phyloP scores from a whole-genome alignment of 106 monocot genomes.

The Platanthera guangdongensis region DNA sequence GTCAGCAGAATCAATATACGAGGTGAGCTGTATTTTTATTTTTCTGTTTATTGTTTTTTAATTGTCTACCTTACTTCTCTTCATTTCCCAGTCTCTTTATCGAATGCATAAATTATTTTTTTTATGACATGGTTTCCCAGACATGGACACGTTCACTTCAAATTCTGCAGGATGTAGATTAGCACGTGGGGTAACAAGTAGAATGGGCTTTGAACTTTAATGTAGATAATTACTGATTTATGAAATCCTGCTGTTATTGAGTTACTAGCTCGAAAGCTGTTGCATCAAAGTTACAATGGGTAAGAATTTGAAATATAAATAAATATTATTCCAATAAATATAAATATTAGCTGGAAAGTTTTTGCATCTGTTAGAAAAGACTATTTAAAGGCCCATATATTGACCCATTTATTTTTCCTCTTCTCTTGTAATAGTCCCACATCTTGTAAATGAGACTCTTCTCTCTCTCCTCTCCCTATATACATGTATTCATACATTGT shows the following conservation, averaged over 20 bases:
- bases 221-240: background rate
- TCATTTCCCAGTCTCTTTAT: background rate
- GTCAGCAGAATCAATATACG: constrained; percentile 66
- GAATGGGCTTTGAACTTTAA: background rate
- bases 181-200: background rate
- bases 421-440: too few species aligned
- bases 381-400: too few species aligned
- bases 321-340: too few species aligned
- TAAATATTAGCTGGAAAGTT: too few species aligned
- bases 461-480: too few species aligned
- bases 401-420: too few species aligned
- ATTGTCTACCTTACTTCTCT: background rate
- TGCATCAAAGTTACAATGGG: background rate
- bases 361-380: too few species aligned
- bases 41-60: background rate
- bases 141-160: background rate
- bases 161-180: background rate
- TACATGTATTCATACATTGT: too few species aligned
- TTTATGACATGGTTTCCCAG: background rate
- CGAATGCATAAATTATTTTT: background rate
- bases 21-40: constrained; percentile 31
- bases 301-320: too few species aligned
- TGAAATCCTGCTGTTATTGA: background rate
- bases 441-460: too few species aligned
- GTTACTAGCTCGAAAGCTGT: background rate